Conservation (phyloP, 2,329 filamentous ascomycete genomes). For the Aspergillus hiratsukae region DNA sequence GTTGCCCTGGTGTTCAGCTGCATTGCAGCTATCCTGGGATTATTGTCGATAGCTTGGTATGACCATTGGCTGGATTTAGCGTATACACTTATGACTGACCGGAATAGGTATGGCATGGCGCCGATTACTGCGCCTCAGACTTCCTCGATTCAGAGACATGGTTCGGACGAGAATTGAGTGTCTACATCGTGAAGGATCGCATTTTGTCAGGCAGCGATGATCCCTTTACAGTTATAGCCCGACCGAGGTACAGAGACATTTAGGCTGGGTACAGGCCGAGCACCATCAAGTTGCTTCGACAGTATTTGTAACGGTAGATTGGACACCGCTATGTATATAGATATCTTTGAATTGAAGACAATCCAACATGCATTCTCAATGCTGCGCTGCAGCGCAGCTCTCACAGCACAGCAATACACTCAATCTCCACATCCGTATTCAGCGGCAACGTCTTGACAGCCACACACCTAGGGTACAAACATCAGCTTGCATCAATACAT, state of each 20-base stretch:
- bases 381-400: slow-evolving; percentile 15
- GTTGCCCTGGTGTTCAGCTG: slow-evolving; percentile 69
- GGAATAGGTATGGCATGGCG: background rate
- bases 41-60: slow-evolving; percentile 64
- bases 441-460: slow-evolving; percentile 86
- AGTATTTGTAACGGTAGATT: background rate
- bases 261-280: background rate
- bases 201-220: background rate
- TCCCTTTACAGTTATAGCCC: background rate
- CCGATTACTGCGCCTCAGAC: background rate
- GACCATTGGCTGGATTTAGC: background rate
- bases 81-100: background rate
- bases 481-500: background rate
- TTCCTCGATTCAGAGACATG: background rate
- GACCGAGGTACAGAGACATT: background rate
- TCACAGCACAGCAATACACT: slow-evolving; percentile 71
- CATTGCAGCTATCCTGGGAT: slow-evolving; percentile 62
- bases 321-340: background rate
- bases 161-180: background rate
- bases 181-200: background rate
- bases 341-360: background rate
- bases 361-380: background rate
- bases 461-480: slow-evolving; percentile 54
- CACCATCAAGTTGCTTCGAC: too few relatives aligned
- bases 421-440: slow-evolving; percentile 83